Evolutionary conservation across 352 stramenopile genomes (phyloP).

Genomic region (Phytophthora kernoviae): DNA sequence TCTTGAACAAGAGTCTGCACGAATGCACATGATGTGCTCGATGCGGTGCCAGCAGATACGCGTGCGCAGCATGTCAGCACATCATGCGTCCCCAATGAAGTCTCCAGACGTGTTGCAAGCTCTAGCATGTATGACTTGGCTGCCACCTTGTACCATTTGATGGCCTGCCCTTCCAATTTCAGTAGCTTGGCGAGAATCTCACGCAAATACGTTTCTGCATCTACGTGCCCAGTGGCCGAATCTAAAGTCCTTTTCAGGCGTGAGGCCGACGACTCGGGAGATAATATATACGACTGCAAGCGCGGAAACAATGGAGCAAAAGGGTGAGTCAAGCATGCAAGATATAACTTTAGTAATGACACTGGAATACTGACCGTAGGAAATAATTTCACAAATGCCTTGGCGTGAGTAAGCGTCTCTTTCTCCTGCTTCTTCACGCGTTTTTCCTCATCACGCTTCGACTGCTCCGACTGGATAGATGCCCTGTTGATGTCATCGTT

Average conservation of each 20-base stretch:
- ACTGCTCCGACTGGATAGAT: constrained; percentile 78
- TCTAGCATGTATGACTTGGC: constrained; percentile 73
- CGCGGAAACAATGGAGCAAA: constrained; percentile 1
- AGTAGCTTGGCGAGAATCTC: constrained; percentile 63
- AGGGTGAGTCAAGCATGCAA: neutral
- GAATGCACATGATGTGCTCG: constrained; percentile 45
- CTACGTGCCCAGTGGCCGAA: constrained; percentile 51
- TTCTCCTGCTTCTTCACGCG: constrained; percentile 58
- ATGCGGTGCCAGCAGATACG: constrained; percentile 11
- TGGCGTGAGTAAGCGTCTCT: constrained; percentile 53
- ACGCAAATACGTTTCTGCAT: constrained; percentile 49
- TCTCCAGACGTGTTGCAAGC: constrained; percentile 60
- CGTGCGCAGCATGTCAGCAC: constrained; percentile 52
- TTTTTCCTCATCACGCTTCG: constrained; percentile 66
- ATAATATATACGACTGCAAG: constrained; percentile 64
- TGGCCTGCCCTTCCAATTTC: constrained; percentile 68
- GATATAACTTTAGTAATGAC: neutral
- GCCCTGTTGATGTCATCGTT: constrained; percentile 69
- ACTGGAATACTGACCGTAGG: constrained; percentile 46
- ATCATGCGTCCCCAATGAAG: constrained; percentile 44
- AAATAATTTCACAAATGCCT: constrained; percentile 70
- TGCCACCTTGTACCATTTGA: constrained; percentile 73
- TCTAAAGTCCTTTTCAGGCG: constrained; percentile 55
- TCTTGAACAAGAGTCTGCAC: constrained; percentile 56
- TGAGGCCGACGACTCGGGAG: constrained; percentile 35